phyloP scores from a whole-genome alignment of 2,329 filamentous ascomycete genomes.

The Remersonia thermophila region DNA sequence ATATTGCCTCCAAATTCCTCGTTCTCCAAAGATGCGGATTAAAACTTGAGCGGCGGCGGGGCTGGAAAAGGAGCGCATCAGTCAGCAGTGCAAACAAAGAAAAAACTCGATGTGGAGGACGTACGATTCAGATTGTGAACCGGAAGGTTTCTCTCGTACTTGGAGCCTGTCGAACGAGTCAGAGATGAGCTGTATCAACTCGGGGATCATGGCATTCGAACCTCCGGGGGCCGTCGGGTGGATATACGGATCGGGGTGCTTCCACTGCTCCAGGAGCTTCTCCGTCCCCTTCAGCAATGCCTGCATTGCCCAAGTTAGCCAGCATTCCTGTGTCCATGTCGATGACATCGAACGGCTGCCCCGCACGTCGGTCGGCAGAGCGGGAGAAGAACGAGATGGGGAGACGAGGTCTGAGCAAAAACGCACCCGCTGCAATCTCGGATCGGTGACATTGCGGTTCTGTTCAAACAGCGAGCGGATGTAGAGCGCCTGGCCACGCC shows the following conservation, averaged over 20 bases:
- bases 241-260: conserved; percentile 89
- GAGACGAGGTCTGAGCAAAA: no score
- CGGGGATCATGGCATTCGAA: conserved; percentile 29
- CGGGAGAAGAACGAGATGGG: no score
- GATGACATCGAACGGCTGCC: no score
- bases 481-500: conserved; percentile 92
- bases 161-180: conserved; percentile 52
- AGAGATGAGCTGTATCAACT: conserved; percentile 3
- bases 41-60: conserved; percentile 39
- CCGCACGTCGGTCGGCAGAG: no score
- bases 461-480: conserved; percentile 92
- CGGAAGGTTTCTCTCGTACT: conserved; percentile 89
- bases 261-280: conserved; percentile 81
- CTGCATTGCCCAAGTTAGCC: conserved; percentile 34
- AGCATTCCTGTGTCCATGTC: no score
- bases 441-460: conserved; percentile 74
- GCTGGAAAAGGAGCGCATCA: conserved; percentile 23
- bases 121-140: conserved; percentile 67
- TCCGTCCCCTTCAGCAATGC: conserved; percentile 78
- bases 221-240: conserved; percentile 88
- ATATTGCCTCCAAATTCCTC: conserved; percentile 1
- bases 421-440: conserved; percentile 71
- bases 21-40: conserved; percentile 10
- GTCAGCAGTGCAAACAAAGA: no score
- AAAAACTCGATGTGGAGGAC: background rate